These are phyloP conservation scores for Herpomyces periplanetae DNA, from an alignment of 2,329 filamentous ascomycete genomes.

Conservation along the genomic window DNA sequence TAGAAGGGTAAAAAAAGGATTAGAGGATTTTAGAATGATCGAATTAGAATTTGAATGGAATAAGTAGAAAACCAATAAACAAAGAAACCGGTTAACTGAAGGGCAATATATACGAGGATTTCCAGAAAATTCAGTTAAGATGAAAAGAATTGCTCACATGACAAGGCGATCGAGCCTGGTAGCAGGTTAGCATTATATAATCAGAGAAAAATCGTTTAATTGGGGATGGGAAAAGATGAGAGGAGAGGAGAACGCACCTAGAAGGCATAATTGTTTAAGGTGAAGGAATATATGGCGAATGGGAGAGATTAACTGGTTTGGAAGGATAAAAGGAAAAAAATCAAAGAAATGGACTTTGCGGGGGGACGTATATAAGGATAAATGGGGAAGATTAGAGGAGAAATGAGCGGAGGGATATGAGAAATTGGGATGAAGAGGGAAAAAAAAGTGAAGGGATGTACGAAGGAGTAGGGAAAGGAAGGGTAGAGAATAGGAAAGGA, in stretches of 20 bases:
- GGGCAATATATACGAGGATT: slow-evolving; percentile 1
- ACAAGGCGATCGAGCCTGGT: slow-evolving; percentile 9
- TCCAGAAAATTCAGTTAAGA: slow-evolving; percentile 1
- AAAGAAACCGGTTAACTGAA: too few relatives aligned
- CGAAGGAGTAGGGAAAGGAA: slow-evolving; percentile 3
- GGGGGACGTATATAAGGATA: too few relatives aligned
- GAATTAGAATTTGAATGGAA: too few relatives aligned
- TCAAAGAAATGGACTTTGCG: too few relatives aligned
- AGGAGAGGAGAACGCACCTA: too few relatives aligned
- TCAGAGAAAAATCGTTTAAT: slow-evolving; percentile 1
- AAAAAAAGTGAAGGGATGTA: slow-evolving; percentile 1
- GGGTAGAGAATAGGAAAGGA: slow-evolving; percentile 1
- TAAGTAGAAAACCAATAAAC: too few relatives aligned
- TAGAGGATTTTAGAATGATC: slow-evolving; percentile 1
- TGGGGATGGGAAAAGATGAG: too few relatives aligned
- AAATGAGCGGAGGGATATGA: too few relatives aligned
- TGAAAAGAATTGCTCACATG: slow-evolving; percentile 3
- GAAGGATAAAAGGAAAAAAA: too few relatives aligned
- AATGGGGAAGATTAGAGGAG: too few relatives aligned
- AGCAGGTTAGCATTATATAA: not conserved
- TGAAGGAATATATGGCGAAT: slow-evolving; percentile 1
- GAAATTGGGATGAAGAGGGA: too few relatives aligned
- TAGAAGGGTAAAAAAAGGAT: slow-evolving; percentile 2
- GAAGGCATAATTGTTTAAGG: slow-evolving; percentile 1
- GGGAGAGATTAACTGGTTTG: too few relatives aligned